phyloP scores from a whole-genome alignment of 2,329 filamentous ascomycete genomes.

The Cordyceps militaris region DNA sequence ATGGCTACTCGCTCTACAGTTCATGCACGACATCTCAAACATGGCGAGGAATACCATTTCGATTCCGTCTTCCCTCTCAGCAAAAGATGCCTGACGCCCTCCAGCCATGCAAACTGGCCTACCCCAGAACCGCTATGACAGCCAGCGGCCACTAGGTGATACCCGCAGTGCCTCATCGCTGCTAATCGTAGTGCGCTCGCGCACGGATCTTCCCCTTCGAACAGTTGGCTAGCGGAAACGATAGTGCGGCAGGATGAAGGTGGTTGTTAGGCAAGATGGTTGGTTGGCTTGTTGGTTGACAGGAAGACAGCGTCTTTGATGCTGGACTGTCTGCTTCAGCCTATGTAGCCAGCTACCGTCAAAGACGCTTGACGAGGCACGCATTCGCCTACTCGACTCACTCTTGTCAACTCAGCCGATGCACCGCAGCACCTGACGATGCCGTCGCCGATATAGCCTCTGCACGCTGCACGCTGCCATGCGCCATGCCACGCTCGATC shows the following conservation, averaged over 20 bases:
- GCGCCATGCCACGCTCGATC: not conserved
- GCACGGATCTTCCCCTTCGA: constrained; percentile 4
- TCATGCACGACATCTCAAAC: not conserved
- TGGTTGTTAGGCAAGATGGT: no score
- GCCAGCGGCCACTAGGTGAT: constrained; percentile 6
- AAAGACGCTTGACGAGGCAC: not conserved
- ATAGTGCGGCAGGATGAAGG: constrained; percentile 1
- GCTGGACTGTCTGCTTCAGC: not conserved
- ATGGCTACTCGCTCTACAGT: not conserved
- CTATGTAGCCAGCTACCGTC: not conserved
- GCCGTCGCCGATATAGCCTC: not conserved
- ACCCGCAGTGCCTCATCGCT: constrained; percentile 6
- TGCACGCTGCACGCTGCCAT: not conserved
- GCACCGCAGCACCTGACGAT: not conserved
- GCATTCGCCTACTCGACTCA: not conserved
- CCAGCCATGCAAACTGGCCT: not conserved
- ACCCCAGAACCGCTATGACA: not conserved
- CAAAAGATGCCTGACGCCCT: not conserved
- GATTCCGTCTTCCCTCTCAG: not conserved
- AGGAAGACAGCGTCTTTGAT: not conserved
- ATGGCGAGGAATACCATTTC: not conserved
- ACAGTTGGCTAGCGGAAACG: constrained; percentile 7
- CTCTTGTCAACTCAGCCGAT: not conserved
- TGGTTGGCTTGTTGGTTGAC: no score
- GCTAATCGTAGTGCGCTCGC: not conserved